Evolutionary conservation across 2,329 filamentous ascomycete species (phyloP), one percentile per base, ranked within the genome.

Genomic region (Camillea tinctor): DNA sequence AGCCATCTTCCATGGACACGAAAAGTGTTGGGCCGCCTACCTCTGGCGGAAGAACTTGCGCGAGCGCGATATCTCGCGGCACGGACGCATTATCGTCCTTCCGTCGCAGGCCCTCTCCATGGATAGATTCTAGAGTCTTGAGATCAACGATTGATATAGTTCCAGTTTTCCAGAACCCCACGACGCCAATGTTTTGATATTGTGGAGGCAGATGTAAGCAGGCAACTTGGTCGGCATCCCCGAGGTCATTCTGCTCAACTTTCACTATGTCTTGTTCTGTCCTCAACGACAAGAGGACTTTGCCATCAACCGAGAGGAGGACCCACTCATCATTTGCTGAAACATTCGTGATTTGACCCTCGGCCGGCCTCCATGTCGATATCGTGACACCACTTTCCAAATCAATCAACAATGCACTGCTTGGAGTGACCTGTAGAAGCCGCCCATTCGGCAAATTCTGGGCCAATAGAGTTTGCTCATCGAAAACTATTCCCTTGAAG

Each of bases 1-100:
- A 92, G 3, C 95, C 95, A 74, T 98, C 94, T 53, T 96, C 92
- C 84, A 97, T 90, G 13, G 94, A 91, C 30, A 97, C 84, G 62
- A 99, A 90, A 0, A 99, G 81, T 0, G 91, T 97, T 0, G 92
- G 89, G 0, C 84, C 84, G 6, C 79, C 76, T 8, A 74, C 58
- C 7, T 76, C 68, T 6, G 82, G 80, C 15, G 88, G 88, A 51
- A 97, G 84, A 3, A 98, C 83, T 62, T 93, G 88, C 4, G 91
- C 89, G 7, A 98, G 82, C 0, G 88, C 85, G 24, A 98, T 83
- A 55, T 93, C 92, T 63, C 94, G 85, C 0, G 95, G 93, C 24
- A 97, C 88, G 0, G 92, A 92, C 7, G 89, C 84, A 50, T 86
- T 88, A 59, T 93, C 88, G 23, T 85, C 79, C 13, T 80, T 81